phyloP scores from a whole-genome alignment of 805 yeast species.

The Middelhovenomyces tepae region DNA sequence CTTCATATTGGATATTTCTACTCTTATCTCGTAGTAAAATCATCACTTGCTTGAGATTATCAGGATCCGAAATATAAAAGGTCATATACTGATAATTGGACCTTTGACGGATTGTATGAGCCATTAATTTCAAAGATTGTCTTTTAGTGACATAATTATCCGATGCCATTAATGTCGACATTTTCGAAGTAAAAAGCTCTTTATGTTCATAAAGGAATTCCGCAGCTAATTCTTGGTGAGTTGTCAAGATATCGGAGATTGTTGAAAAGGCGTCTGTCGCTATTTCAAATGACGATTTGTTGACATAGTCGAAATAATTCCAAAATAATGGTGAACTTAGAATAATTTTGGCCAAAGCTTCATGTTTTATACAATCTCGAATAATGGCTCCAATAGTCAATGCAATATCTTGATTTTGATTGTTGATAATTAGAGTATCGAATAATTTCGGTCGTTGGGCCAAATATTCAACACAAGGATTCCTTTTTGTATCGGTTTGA shows the following conservation, averaged over 20 bases:
- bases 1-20: slow-evolving; percentile 80
- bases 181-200: slow-evolving; percentile 47
- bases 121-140: slow-evolving; percentile 69
- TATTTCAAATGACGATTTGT: slow-evolving; percentile 71
- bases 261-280: slow-evolving; percentile 87
- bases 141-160: slow-evolving; percentile 87
- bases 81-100: slow-evolving; percentile 66
- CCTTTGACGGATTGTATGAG: slow-evolving; percentile 61
- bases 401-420: slow-evolving; percentile 66
- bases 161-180: slow-evolving; percentile 64
- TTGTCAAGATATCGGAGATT: slow-evolving; percentile 55
- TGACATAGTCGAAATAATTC: slow-evolving; percentile 75
- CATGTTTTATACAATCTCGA: slow-evolving; percentile 78
- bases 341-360: slow-evolving; percentile 52
- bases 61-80: slow-evolving; percentile 68
- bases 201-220: slow-evolving; percentile 58
- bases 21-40: slow-evolving; percentile 77
- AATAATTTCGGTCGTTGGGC: slow-evolving; percentile 58
- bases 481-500: slow-evolving; percentile 54
- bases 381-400: slow-evolving; percentile 68
- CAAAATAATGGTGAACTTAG: slow-evolving; percentile 59
- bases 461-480: slow-evolving; percentile 83
- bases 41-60: slow-evolving; percentile 82
- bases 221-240: slow-evolving; percentile 58
- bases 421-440: slow-evolving; percentile 53